Percentiles rank a stretch among this genome's conserved stretches.
Evolutionary conservation across 257 asterid species (phyloP).

Genomic region (Solanum gandarillasii): DNA sequence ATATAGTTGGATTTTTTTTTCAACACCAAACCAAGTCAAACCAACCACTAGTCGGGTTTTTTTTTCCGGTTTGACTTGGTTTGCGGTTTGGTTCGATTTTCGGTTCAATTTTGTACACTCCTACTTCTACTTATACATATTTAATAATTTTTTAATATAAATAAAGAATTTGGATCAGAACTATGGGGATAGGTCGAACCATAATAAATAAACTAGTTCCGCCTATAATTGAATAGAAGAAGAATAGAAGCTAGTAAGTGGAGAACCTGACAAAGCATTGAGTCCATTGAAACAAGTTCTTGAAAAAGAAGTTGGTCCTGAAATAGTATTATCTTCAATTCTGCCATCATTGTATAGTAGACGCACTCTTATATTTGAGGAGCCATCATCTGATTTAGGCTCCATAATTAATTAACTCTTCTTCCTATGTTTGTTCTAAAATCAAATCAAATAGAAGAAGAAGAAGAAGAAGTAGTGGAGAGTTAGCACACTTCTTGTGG

Average conservation of each 20-base stretch:
- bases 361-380: conserved; percentile 9
- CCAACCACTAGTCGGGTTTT: too few relatives aligned
- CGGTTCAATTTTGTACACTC: too few relatives aligned
- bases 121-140: background rate
- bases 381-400: conserved; percentile 1
- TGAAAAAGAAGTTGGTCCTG: conserved; percentile 43
- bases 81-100: too few relatives aligned
- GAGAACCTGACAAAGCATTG: conserved; percentile 60
- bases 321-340: background rate
- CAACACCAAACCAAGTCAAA: too few relatives aligned
- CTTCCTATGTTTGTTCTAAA: background rate
- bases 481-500: background rate
- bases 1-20: too few relatives aligned
- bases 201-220: too few relatives aligned
- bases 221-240: background rate
- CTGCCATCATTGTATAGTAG: background rate
- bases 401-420: conserved; percentile 8
- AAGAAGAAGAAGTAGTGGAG: background rate
- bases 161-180: too few relatives aligned
- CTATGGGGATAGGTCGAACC: too few relatives aligned
- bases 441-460: background rate
- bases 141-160: too few relatives aligned
- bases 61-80: too few relatives aligned
- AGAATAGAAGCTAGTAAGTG: background rate
- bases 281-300: conserved; percentile 86